These are phyloP conservation scores for Lachnellula willkommii DNA, from an alignment of 2,329 filamentous ascomycete genomes.

Conservation along the genomic window DNA sequence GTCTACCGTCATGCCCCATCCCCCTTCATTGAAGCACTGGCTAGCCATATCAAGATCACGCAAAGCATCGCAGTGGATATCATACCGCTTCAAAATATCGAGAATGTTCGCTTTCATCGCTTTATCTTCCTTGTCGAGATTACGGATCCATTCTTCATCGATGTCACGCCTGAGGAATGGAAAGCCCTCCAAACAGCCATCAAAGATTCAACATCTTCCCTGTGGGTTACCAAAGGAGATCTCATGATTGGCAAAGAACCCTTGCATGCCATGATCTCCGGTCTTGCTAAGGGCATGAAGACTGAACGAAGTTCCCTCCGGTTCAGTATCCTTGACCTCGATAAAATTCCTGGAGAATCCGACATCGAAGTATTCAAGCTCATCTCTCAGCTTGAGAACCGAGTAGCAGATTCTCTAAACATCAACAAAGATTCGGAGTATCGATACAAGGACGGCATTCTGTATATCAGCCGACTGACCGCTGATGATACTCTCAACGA, in stretches of 20 bases:
- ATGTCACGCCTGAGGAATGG: background rate
- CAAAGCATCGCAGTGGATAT: background rate
- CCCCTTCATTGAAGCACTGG: no score
- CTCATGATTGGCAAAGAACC: background rate
- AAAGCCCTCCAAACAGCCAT: background rate
- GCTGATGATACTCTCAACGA: conserved; percentile 15
- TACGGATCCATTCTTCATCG: background rate
- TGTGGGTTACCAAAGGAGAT: background rate
- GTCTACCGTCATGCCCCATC: no score
- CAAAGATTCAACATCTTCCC: background rate
- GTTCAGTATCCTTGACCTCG: background rate
- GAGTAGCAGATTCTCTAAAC: background rate
- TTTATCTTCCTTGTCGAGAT: background rate
- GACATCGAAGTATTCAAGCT: no score
- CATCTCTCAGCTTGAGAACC: background rate
- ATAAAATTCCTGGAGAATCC: no score
- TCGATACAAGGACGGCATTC: background rate
- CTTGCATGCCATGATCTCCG: background rate
- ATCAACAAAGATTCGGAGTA: background rate
- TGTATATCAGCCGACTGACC: background rate
- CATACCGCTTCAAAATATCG: background rate
- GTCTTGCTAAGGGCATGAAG: background rate
- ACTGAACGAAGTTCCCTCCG: background rate
- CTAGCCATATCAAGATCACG: no score
- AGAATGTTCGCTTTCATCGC: background rate